Evolutionary conservation across 1,139 yeast species (phyloP).

Genomic region (Pichia sp.): DNA sequence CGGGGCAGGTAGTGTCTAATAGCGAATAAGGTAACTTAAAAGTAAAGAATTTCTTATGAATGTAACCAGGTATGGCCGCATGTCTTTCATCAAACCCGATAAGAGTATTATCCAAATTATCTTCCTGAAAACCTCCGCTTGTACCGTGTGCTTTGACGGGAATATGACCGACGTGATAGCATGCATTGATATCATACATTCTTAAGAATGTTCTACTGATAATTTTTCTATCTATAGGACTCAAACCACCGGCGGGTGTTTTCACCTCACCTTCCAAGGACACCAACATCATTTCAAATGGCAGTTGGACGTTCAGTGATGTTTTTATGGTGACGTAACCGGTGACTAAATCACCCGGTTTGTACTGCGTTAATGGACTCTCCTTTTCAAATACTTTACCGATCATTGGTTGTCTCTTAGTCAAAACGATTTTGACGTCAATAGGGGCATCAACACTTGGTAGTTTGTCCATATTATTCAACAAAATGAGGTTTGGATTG

Average conservation of each 20-base stretch:
- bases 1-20: conserved; percentile 58
- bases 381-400: conserved; percentile 33
- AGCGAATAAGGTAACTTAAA: conserved; percentile 60
- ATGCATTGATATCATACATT: conserved; percentile 42
- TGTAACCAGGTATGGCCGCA: conserved; percentile 46
- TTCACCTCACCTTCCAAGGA: conserved; percentile 48
- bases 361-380: conserved; percentile 41
- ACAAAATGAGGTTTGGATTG: conserved; percentile 30
- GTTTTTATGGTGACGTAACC: conserved; percentile 52
- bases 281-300: conserved; percentile 56
- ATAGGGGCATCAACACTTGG: conserved; percentile 34
- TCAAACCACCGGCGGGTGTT: conserved; percentile 7
- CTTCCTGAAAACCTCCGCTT: conserved; percentile 1
- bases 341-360: conserved; percentile 53
- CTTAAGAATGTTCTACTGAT: conserved; percentile 35
- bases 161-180: conserved; percentile 37
- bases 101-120: conserved; percentile 42
- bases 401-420: conserved; percentile 36
- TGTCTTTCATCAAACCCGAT: conserved; percentile 50
- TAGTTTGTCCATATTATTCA: conserved; percentile 35
- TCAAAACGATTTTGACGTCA: conserved; percentile 35
- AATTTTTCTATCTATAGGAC: conserved; percentile 6
- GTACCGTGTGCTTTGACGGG: conserved; percentile 8
- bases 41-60: conserved; percentile 39
- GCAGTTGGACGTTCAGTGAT: conserved; percentile 38